A percentile compares a stretch with the other conserved stretches of the same genome.
phyloP scores from a whole-genome alignment of 208 protist genomes.

The Leishmania mexicana region DNA sequence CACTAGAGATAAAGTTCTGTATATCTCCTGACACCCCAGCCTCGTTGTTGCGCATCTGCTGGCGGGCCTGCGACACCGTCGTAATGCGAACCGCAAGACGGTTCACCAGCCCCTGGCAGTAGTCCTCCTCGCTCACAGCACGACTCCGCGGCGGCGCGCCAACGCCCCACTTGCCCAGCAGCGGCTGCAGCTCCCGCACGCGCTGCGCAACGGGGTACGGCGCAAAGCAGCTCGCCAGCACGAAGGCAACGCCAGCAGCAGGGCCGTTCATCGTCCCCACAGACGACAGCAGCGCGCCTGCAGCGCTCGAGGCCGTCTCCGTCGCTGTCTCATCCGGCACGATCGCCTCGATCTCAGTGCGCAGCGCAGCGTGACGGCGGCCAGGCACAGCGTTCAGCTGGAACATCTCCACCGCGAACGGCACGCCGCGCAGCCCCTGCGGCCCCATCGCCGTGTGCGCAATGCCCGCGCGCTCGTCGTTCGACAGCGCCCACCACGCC shows the following conservation, averaged over 20 bases:
- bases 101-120: conserved; percentile 5
- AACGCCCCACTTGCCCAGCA: conserved; percentile 5
- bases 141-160: conserved; percentile 5
- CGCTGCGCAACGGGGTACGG: conserved; percentile 32
- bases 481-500: conserved; percentile 43
- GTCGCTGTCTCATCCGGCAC: conserved; percentile 25
- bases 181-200: conserved; percentile 5
- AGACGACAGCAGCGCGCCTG: conserved; percentile 29
- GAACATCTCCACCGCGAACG: conserved; percentile 60
- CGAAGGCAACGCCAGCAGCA: conserved; percentile 21
- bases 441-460: conserved; percentile 28
- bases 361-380: conserved; percentile 44
- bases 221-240: conserved; percentile 45
- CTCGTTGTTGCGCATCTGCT: conserved; percentile 9
- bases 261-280: conserved; percentile 23
- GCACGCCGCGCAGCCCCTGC: conserved; percentile 59
- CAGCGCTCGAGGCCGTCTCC: conserved; percentile 19
- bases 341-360: conserved; percentile 48
- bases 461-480: conserved; percentile 29
- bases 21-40: conserved; percentile 10
- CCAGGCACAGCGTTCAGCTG: conserved; percentile 57
- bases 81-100: background rate
- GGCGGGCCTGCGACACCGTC: background rate
- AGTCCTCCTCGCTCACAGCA: conserved; percentile 5
- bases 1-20: background rate